These are phyloP conservation scores for Carex scoparia DNA, from an alignment of 176 grass and related monocot species.

Conservation along the genomic window DNA sequence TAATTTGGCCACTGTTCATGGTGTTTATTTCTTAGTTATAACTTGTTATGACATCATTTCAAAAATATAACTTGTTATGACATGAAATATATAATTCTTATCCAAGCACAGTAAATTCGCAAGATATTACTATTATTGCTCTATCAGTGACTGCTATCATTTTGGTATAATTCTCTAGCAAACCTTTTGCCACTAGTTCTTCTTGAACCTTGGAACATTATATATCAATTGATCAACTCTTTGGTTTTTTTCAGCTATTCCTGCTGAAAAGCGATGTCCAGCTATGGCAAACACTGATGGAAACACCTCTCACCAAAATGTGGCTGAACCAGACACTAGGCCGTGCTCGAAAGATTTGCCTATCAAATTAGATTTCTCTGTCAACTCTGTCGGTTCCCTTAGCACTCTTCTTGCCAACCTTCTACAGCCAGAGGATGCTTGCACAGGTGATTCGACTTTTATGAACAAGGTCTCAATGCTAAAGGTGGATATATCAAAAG, in stretches of 20 bases:
- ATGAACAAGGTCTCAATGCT: constrained; percentile 35
- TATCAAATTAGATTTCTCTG: constrained; percentile 28
- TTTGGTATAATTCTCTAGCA: neutral
- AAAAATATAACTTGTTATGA: neutral
- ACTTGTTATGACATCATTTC: neutral
- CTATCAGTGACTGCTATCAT: neutral
- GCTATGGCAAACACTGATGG: constrained; percentile 5
- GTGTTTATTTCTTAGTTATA: neutral
- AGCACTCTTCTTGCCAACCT: constrained; percentile 34
- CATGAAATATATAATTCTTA: neutral
- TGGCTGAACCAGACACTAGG: neutral
- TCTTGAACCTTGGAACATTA: neutral
- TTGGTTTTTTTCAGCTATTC: constrained; percentile 5
- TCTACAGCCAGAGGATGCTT: constrained; percentile 38
- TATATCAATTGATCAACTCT: neutral
- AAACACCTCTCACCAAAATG: constrained; percentile 9
- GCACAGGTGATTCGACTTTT: constrained; percentile 40
- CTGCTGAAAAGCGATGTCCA: constrained; percentile 18
- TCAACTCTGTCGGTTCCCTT: constrained; percentile 22
- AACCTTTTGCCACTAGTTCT: neutral
- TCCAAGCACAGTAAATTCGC: neutral
- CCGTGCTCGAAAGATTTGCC: constrained; percentile 5
- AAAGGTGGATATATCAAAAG: constrained; percentile 38
- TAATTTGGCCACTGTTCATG: neutral
- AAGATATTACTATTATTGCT: neutral